phyloP scores from a whole-genome alignment of 73 alveolate genomes.

The Durusdinium trenchii region DNA sequence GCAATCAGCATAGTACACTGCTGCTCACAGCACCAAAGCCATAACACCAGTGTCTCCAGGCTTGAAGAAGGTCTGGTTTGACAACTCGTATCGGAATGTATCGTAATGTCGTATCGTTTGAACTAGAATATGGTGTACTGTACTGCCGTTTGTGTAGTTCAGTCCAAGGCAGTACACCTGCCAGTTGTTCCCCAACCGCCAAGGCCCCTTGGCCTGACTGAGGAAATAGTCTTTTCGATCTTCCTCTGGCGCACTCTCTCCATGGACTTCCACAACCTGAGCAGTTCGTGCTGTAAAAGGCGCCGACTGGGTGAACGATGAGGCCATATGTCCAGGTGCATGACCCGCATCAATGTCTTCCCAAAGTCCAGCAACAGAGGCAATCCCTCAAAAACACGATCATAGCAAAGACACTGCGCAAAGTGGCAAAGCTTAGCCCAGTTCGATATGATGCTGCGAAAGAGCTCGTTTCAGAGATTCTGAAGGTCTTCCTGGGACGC shows the following conservation, averaged over 20 bases:
- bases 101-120: too few species aligned
- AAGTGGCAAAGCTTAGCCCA: not conserved
- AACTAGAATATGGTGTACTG: too few species aligned
- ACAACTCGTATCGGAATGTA: too few species aligned
- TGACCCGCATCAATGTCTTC: constrained; percentile 32
- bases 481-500: too few species aligned
- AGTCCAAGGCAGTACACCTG: too few species aligned
- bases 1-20: too few species aligned
- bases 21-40: too few species aligned
- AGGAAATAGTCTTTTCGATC: constrained; percentile 42
- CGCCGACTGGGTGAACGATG: not conserved
- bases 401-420: not conserved
- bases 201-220: constrained; percentile 62
- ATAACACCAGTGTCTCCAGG: too few species aligned
- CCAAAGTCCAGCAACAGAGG: constrained; percentile 34
- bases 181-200: too few species aligned
- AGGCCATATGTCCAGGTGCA: not conserved
- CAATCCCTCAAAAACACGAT: not conserved
- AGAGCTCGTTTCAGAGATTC: not conserved
- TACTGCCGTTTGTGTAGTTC: too few species aligned
- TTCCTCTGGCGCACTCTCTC: not conserved
- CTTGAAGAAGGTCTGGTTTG: not conserved
- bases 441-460: not conserved
- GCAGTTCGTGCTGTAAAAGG: not conserved
- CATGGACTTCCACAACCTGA: constrained; percentile 64